Conservation (phyloP, 78 protist species). For the Isochrysis galbana region DNA sequence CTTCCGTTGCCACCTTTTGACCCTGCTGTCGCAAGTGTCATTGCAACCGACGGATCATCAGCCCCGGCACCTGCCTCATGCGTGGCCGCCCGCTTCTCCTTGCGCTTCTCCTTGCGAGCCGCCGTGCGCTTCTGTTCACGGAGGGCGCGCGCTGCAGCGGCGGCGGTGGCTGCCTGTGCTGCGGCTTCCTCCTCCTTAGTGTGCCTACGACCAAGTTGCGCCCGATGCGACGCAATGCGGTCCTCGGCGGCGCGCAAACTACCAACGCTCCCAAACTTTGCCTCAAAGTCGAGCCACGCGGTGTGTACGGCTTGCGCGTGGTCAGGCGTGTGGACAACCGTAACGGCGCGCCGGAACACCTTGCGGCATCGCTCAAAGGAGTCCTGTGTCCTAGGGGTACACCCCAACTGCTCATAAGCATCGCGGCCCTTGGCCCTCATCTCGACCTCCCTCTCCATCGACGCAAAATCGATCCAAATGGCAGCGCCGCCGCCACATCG, state of each 20-base stretch:
- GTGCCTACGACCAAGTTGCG: not conserved
- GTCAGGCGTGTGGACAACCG: not conserved
- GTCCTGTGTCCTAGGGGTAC: not conserved
- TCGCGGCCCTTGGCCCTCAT: not conserved
- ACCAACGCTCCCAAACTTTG: not conserved
- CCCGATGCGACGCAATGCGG: not conserved
- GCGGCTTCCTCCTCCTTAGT: not conserved
- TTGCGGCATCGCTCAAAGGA: not conserved
- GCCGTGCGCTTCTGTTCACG: not conserved
- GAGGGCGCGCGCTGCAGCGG: not conserved
- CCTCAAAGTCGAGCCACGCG: not conserved
- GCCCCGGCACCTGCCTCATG: too few species aligned
- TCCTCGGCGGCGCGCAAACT: not conserved
- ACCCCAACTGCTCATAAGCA: too few species aligned
- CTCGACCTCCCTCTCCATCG: not conserved
- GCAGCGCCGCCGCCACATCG: not conserved
- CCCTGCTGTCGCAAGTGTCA: too few species aligned
- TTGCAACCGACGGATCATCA: too few species aligned
- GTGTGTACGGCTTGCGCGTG: not conserved
- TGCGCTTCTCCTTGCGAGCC: not conserved
- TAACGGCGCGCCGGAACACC: not conserved
- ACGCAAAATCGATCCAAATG: not conserved
- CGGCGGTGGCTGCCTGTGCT: not conserved
- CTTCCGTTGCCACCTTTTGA: too few species aligned
- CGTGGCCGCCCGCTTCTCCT: not conserved